Evolutionary conservation across 2,329 filamentous ascomycete genomes (phyloP).

Genomic region (Colletotrichum liaoningense): DNA sequence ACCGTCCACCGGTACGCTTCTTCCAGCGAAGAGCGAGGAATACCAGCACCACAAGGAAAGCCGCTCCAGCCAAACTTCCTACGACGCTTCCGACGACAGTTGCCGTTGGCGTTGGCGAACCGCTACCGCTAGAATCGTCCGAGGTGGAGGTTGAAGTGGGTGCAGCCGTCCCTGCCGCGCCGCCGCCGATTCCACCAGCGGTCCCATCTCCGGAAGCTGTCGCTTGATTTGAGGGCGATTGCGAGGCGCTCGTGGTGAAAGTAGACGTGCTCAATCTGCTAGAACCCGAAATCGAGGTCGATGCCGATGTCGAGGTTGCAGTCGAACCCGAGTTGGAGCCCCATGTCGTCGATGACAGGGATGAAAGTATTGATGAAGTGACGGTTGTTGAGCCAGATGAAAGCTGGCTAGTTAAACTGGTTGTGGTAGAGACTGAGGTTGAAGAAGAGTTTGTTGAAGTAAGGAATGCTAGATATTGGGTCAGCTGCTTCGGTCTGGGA

Average conservation of each 20-base stretch:
- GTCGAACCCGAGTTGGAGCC: not conserved
- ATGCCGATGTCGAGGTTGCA: not conserved
- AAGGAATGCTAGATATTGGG: constrained; percentile 28
- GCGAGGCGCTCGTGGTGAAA: constrained; percentile 24
- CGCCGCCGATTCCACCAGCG: constrained; percentile 14
- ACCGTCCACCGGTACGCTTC: constrained; percentile 58
- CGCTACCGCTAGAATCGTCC: constrained; percentile 18
- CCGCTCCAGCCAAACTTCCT: constrained; percentile 68
- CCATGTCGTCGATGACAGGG: constrained; percentile 20
- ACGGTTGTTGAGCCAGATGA: constrained; percentile 24
- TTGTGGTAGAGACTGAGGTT: constrained; percentile 33
- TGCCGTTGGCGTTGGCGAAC: constrained; percentile 34
- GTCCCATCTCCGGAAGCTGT: constrained; percentile 12
- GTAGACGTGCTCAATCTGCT: constrained; percentile 12
- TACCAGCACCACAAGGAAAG: constrained; percentile 65
- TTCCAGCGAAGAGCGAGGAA: constrained; percentile 67
- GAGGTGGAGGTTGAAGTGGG: constrained; percentile 39
- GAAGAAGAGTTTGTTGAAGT: constrained; percentile 33
- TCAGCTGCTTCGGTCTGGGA: not conserved
- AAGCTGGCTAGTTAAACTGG: constrained; percentile 29
- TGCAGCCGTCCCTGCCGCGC: not conserved
- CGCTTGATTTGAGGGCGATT: not conserved
- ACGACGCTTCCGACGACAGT: constrained; percentile 66
- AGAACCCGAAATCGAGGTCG: constrained; percentile 1
- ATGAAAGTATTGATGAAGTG: constrained; percentile 26